Evolutionary conservation across 179 eudicot species (phyloP).

Genomic region (Silene vulgaris): DNA sequence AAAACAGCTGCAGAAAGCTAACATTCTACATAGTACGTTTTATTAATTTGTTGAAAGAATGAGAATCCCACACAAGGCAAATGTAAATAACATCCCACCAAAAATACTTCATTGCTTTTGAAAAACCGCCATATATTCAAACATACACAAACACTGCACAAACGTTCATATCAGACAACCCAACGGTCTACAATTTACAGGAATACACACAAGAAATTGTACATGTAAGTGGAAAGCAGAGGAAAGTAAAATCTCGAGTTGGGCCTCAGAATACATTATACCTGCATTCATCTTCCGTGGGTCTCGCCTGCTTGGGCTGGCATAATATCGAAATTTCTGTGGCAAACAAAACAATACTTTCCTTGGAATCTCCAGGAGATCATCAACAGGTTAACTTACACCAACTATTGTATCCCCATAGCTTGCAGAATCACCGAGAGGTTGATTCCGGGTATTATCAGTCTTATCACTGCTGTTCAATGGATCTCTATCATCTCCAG

Average conservation of each 20-base stretch:
- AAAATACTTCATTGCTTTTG: background rate
- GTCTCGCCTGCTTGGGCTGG: conserved; percentile 27
- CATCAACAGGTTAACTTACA: conserved; percentile 14
- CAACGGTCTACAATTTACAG: conserved; percentile 25
- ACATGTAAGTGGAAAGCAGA: conserved; percentile 26
- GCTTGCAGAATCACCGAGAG: conserved; percentile 31
- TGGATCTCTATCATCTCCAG: conserved; percentile 29
- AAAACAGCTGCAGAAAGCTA: background rate
- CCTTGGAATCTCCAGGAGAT: conserved; percentile 27
- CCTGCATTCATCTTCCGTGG: conserved; percentile 21
- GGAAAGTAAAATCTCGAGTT: conserved; percentile 16
- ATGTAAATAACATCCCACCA: background rate
- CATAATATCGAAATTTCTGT: conserved; percentile 24
- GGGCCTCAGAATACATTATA: conserved; percentile 18
- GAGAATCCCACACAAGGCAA: background rate
- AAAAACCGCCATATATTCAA: conserved; percentile 16
- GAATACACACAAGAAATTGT: conserved; percentile 27
- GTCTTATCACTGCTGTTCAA: background rate
- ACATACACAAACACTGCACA: conserved; percentile 18
- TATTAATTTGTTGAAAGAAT: background rate
- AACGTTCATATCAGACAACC: conserved; percentile 20
- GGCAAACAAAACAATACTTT: conserved; percentile 28
- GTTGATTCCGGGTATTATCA: conserved; percentile 20
- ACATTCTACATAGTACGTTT: background rate
- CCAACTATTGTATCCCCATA: conserved; percentile 24